phyloP scores from a whole-genome alignment of 2,329 filamentous ascomycete genomes.

The Macrophomina tecta region DNA sequence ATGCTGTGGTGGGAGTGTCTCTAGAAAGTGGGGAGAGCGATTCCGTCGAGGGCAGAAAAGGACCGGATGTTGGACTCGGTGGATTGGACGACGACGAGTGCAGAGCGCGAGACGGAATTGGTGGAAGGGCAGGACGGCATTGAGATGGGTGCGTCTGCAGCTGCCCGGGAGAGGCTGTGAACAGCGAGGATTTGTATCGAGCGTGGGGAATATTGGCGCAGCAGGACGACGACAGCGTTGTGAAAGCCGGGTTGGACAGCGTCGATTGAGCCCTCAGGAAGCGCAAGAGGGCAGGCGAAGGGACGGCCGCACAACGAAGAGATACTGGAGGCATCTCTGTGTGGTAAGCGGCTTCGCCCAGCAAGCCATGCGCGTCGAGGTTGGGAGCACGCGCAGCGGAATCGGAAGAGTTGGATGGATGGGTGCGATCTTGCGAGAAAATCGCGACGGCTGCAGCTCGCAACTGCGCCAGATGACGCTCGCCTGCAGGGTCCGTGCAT shows the following conservation, averaged over 20 bases:
- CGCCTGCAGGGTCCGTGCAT: slow-evolving; percentile 5
- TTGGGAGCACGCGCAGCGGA: slow-evolving; percentile 14
- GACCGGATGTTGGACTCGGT: neutral
- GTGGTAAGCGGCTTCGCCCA: neutral
- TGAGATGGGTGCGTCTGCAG: neutral
- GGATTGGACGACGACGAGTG: neutral
- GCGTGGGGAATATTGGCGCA: slow-evolving; percentile 6
- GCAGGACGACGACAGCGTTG: slow-evolving; percentile 1
- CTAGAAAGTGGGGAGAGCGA: neutral
- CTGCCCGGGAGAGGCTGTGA: neutral
- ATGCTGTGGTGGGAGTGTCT: too few relatives aligned
- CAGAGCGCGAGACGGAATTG: neutral
- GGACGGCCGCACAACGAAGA: slow-evolving; percentile 40
- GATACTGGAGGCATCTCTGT: slow-evolving; percentile 43
- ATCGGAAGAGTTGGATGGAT: neutral
- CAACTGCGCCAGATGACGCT: slow-evolving; percentile 1
- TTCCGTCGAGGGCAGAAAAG: neutral
- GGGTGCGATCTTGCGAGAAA: slow-evolving; percentile 8
- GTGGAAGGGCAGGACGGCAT: neutral
- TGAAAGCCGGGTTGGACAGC: neutral
- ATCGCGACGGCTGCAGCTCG: slow-evolving; percentile 15
- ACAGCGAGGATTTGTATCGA: neutral
- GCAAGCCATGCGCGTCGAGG: slow-evolving; percentile 11
- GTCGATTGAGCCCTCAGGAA: slow-evolving; percentile 44
- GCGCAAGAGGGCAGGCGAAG: slow-evolving; percentile 45